A percentile compares a stretch with the other conserved stretches of the same genome.
phyloP scores from a whole-genome alignment of 768 basidiomycete genomes.

The Serendipita sp. region DNA sequence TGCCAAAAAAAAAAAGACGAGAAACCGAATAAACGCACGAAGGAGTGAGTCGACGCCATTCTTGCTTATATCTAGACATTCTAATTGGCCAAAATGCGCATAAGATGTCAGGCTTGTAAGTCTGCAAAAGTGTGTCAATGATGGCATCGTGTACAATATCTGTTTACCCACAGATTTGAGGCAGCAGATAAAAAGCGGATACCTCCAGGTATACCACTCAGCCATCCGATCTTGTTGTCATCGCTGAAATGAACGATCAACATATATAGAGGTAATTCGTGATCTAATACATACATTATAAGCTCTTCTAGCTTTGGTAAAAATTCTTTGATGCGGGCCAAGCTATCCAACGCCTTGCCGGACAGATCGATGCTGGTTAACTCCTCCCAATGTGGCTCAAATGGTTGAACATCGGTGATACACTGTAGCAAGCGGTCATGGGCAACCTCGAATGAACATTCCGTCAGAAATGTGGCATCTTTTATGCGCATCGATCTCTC shows the following conservation, averaged over 20 bases:
- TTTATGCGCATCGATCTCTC: background rate
- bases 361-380: constrained; percentile 60
- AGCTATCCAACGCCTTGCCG: constrained; percentile 56
- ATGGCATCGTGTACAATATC: constrained; percentile 10
- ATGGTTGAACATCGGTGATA: constrained; percentile 89
- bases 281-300: constrained; percentile 43
- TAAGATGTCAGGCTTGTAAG: constrained; percentile 80
- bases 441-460: constrained; percentile 92
- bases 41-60: constrained; percentile 79
- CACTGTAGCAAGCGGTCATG: constrained; percentile 80
- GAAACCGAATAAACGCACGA: constrained; percentile 37
- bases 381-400: constrained; percentile 87
- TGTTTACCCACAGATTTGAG: constrained; percentile 44
- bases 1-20: constrained; percentile 6
- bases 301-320: constrained; percentile 62
- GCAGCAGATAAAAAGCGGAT: constrained; percentile 66
- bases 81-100: constrained; percentile 69
- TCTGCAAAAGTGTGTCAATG: constrained; percentile 24
- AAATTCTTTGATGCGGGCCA: constrained; percentile 78
- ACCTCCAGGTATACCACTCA: constrained; percentile 57
- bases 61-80: constrained; percentile 76
- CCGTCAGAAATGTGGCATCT: constrained; percentile 68
- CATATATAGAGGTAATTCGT: background rate
- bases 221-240: constrained; percentile 56
- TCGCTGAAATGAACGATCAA: constrained; percentile 29